phyloP scores from a whole-genome alignment of 1,284 basidiomycete genomes.

The Apiotrichum siamense region DNA sequence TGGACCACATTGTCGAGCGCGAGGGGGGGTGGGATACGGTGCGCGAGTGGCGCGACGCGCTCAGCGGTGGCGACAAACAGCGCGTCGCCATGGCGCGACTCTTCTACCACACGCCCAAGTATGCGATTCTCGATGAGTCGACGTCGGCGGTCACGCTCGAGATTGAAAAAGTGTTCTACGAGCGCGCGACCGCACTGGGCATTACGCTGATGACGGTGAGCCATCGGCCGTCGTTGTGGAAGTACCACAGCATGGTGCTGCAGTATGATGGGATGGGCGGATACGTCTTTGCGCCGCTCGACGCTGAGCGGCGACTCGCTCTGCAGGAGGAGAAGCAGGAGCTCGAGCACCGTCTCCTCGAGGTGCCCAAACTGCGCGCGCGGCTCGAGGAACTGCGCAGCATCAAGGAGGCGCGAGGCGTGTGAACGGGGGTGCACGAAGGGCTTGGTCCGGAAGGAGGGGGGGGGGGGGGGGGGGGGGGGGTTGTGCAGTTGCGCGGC shows the following conservation, averaged over 20 bases:
- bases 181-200: conserved; percentile 76
- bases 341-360: conserved; percentile 68
- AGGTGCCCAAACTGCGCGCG: conserved; percentile 77
- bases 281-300: conserved; percentile 70
- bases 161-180: conserved; percentile 93
- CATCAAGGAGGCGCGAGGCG: too few relatives aligned
- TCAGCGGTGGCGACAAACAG: conserved; percentile 65
- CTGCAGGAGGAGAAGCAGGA: conserved; percentile 91
- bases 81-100: conserved; percentile 92
- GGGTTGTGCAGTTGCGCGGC: too few relatives aligned
- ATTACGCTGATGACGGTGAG: conserved; percentile 89
- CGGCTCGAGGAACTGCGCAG: conserved; percentile 65
- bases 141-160: conserved; percentile 89
- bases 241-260: conserved; percentile 86
- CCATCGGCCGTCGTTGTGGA: conserved; percentile 88
- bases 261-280: conserved; percentile 65
- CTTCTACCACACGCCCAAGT: conserved; percentile 96
- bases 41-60: conserved; percentile 86
- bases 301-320: conserved; percentile 83
- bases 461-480: too few relatives aligned
- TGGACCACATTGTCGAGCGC: conserved; percentile 83
- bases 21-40: conserved; percentile 90
- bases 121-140: conserved; percentile 94
- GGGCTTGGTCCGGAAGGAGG: too few relatives aligned
- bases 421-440: too few relatives aligned